Conservation (phyloP, 345 rosid genomes). For the Aurinia saxatilis region DNA sequence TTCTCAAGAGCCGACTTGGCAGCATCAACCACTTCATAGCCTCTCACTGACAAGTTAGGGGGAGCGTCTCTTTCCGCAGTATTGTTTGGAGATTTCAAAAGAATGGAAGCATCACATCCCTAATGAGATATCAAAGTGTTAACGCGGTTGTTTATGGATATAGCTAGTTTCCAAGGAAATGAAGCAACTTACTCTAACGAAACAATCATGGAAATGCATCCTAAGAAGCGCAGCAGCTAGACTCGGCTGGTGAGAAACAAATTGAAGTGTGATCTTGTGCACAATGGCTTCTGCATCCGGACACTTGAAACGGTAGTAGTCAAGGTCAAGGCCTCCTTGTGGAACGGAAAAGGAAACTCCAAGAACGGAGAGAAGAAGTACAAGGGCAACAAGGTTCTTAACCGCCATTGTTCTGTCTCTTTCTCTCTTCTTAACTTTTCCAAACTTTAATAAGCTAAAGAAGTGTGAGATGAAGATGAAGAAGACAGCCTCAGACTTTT, state of each 20-base stretch:
- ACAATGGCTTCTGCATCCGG: conserved; percentile 33
- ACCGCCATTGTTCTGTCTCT: neutral
- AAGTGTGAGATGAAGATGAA: neutral
- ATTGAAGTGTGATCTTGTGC: neutral
- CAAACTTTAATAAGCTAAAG: neutral
- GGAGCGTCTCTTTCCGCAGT: conserved; percentile 40
- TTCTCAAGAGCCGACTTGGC: conserved; percentile 34
- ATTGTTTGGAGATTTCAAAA: conserved; percentile 30
- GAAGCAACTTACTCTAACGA: conserved; percentile 34
- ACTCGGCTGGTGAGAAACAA: conserved; percentile 29
- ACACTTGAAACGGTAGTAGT: conserved; percentile 34
- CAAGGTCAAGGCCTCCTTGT: neutral
- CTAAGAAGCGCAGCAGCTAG: conserved; percentile 44
- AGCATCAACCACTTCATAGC: conserved; percentile 44
- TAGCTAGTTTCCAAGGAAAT: neutral
- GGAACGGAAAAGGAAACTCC: conserved; percentile 10
- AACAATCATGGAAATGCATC: conserved; percentile 53
- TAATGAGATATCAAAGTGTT: neutral
- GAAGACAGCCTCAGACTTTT: neutral
- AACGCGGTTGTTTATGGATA: no score
- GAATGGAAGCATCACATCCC: conserved; percentile 59
- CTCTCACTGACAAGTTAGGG: conserved; percentile 39
- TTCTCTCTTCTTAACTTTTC: no score
- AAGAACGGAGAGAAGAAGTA: conserved; percentile 28
- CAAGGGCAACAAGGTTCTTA: conserved; percentile 29